Evolutionary conservation across 192 early-diverging fungal species (phyloP).

Genomic region (Backusella tuberculispora): DNA sequence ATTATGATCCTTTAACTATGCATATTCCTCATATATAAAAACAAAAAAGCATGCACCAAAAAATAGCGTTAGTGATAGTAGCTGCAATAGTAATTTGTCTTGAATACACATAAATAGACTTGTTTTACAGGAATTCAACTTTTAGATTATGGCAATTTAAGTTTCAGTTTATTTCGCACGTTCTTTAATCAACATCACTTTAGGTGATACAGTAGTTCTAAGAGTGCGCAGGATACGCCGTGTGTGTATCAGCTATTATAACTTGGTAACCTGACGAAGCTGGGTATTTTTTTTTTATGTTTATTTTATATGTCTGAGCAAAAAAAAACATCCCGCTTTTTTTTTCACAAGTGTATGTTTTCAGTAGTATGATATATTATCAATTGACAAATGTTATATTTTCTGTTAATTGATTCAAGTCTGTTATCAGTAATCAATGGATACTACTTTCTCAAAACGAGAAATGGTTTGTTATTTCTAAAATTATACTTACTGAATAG

Average conservation of each 20-base stretch:
- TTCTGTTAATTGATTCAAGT: background rate
- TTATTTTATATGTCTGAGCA: background rate
- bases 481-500: background rate
- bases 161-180: conserved; percentile 13
- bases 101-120: no score
- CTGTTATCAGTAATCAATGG: background rate
- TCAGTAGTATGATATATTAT: background rate
- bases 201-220: conserved; percentile 5
- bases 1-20: no score
- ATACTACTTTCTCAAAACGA: background rate
- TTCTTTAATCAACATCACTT: background rate
- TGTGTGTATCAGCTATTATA: conserved; percentile 15
- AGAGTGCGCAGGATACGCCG: conserved; percentile 1
- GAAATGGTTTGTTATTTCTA: no score
- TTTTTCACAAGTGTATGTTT: background rate
- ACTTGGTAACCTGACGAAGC: conserved; percentile 14
- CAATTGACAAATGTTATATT: background rate
- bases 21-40: no score
- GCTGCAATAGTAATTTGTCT: no score
- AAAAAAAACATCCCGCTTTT: background rate
- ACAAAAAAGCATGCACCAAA: no score
- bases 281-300: background rate
- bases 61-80: no score
- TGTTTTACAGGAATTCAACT: no score
- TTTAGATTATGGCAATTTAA: background rate